phyloP scores from a whole-genome alignment of 2,329 filamentous ascomycete genomes.

The Nemania sp. region DNA sequence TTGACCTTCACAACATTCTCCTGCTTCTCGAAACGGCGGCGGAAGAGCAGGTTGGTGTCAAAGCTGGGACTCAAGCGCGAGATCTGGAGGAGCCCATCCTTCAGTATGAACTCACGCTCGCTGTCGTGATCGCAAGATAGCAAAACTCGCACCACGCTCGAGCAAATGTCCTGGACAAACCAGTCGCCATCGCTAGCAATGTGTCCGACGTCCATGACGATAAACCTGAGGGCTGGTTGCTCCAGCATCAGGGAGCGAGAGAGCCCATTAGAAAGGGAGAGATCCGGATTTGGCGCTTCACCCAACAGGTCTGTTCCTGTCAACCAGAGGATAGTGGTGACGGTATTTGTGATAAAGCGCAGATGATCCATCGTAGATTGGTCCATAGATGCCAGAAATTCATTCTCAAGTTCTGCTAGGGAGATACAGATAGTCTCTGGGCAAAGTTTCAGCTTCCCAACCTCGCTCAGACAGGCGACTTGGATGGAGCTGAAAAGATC shows the following conservation, averaged over 20 bases:
- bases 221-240: conserved; percentile 34
- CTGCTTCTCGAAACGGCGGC: conserved; percentile 40
- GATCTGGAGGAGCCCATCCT: conserved; percentile 31
- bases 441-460: not conserved
- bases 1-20: conserved; percentile 46
- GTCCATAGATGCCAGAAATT: conserved; percentile 8
- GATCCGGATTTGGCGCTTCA: conserved; percentile 24
- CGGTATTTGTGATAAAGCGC: not conserved
- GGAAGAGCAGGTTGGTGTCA: conserved; percentile 34
- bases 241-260: conserved; percentile 42
- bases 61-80: conserved; percentile 43
- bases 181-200: not conserved
- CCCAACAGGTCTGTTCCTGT: conserved; percentile 3
- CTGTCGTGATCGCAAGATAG: not conserved
- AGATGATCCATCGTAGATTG: not conserved
- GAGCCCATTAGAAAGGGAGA: conserved; percentile 34
- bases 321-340: conserved; percentile 1
- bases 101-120: conserved; percentile 34
- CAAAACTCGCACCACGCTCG: not conserved
- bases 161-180: not conserved
- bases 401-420: conserved; percentile 7
- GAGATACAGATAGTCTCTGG: conserved; percentile 21
- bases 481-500: no score
- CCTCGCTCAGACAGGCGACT: not conserved
- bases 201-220: conserved; percentile 31